Percentiles rank a stretch among this genome's conserved stretches.
phyloP scores from a whole-genome alignment of 2,329 filamentous ascomycete species.

The Pestalotiopsis sp. region DNA sequence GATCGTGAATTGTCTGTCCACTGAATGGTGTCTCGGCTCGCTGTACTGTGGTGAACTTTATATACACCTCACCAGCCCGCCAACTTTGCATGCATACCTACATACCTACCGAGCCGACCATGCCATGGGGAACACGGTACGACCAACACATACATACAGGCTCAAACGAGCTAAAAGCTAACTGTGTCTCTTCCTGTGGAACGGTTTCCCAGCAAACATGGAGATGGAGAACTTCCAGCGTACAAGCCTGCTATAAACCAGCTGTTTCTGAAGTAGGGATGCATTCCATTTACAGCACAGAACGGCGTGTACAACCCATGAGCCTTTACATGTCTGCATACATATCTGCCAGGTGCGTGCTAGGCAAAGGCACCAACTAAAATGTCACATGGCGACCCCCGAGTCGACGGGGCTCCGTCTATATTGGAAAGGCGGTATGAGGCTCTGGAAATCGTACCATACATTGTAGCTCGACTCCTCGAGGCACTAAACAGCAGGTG shows the following conservation, averaged over 20 bases:
- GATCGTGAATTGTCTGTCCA: background rate
- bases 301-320: background rate
- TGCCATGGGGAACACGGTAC: background rate
- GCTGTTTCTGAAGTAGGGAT: background rate
- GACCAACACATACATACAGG: background rate
- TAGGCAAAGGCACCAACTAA: background rate
- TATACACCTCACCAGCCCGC: background rate
- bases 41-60: background rate
- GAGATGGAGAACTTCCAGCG: background rate
- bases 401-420: background rate
- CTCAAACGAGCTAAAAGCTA: background rate
- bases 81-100: background rate
- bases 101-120: background rate
- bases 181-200: background rate
- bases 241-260: background rate
- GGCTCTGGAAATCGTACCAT: background rate
- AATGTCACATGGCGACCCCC: constrained; percentile 3
- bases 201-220: background rate
- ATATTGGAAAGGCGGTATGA: constrained; percentile 3
- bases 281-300: background rate
- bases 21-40: background rate
- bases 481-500: background rate
- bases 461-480: background rate
- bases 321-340: background rate
- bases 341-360: background rate